Conservation (phyloP, 2,329 filamentous ascomycete species). For the Aspergillus bombycis region DNA sequence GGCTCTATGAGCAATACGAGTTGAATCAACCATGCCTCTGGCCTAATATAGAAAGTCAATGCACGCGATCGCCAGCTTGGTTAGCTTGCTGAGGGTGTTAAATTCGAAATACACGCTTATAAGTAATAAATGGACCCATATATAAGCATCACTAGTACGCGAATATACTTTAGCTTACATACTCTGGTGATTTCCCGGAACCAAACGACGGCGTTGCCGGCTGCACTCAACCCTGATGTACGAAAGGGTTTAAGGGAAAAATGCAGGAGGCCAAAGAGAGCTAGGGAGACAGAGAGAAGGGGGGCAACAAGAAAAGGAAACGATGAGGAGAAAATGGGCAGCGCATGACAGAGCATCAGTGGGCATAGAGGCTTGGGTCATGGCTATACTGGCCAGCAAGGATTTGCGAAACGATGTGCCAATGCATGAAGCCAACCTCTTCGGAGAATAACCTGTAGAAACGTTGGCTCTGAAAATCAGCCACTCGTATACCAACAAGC, state of each 20-base stretch:
- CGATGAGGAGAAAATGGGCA: neutral
- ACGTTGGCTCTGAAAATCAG: slow-evolving; percentile 1
- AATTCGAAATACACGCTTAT: neutral
- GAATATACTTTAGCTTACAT: neutral
- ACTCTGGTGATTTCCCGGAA: neutral
- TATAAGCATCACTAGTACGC: neutral
- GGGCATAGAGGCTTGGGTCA: neutral
- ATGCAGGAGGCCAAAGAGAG: neutral
- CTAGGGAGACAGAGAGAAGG: neutral
- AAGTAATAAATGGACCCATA: neutral
- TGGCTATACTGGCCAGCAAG: slow-evolving; percentile 8
- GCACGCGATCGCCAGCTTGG: neutral
- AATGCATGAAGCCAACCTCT: neutral
- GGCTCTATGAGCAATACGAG: neutral
- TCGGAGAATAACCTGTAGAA: slow-evolving; percentile 11
- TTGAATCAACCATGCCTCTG: neutral
- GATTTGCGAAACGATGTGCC: neutral
- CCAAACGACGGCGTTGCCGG: neutral
- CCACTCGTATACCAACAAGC: neutral
- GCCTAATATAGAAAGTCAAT: neutral
- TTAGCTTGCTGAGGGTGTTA: neutral
- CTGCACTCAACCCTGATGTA: neutral
- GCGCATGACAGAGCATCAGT: neutral
- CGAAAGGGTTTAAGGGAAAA: neutral
- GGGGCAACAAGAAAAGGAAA: neutral